These are phyloP conservation scores for Silene conica DNA, from an alignment of 148 eudicot species.

Conservation along the genomic window DNA sequence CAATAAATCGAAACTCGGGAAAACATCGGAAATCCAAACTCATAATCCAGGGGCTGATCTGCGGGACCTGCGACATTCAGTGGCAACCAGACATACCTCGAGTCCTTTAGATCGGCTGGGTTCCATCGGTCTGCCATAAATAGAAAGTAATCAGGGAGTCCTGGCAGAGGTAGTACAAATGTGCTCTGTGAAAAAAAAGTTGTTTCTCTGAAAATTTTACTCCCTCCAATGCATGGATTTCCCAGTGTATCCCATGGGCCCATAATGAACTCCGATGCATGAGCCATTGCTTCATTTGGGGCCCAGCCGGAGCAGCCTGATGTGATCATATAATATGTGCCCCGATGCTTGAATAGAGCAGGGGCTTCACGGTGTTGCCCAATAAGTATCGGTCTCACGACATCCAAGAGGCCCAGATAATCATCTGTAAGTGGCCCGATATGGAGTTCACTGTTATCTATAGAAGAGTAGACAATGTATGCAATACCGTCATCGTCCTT, in stretches of 20 bases:
- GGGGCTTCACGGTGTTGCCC: constrained; percentile 92
- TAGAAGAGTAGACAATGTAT: constrained; percentile 83
- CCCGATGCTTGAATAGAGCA: constrained; percentile 74
- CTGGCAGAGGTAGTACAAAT: constrained; percentile 74
- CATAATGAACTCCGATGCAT: constrained; percentile 71
- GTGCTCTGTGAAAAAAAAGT: constrained; percentile 92
- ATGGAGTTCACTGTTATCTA: constrained; percentile 90
- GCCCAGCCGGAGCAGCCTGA: constrained; percentile 98
- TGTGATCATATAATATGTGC: constrained; percentile 92
- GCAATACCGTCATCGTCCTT: constrained; percentile 84
- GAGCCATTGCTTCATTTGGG: constrained; percentile 85
- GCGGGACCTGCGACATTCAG: constrained; percentile 65
- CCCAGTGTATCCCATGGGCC: constrained; percentile 95
- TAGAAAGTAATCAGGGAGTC: constrained; percentile 55
- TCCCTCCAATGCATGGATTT: constrained; percentile 86
- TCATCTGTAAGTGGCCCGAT: constrained; percentile 73
- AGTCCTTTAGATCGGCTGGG: constrained; percentile 87
- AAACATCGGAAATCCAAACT: constrained; percentile 93
- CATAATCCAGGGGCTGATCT: constrained; percentile 75
- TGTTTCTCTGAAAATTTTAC: constrained; percentile 52
- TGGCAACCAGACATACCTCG: constrained; percentile 94
- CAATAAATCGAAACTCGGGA: constrained; percentile 85
- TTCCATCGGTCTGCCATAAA: constrained; percentile 98
- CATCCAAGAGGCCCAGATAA: constrained; percentile 58
- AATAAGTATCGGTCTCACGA: constrained; percentile 59